Percentiles rank a stretch among this genome's conserved stretches.
Evolutionary conservation across 108 stramenopile species (phyloP).

Genomic region (Cyclotella cryptica): DNA sequence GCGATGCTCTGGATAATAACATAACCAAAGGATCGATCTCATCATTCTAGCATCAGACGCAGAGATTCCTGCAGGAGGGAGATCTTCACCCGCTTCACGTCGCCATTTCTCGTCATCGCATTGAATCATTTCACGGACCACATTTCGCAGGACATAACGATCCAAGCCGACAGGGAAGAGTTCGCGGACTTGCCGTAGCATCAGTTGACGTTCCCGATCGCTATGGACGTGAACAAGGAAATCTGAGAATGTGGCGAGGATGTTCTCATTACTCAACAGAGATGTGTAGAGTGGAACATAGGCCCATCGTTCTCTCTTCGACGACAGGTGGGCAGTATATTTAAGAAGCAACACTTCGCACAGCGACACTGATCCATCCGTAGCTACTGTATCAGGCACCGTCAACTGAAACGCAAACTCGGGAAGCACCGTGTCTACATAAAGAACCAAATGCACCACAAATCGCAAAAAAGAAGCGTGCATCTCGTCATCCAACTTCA

Average conservation of each 20-base stretch:
- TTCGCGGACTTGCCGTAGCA: slow-evolving; percentile 65
- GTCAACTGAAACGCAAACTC: slow-evolving; percentile 37
- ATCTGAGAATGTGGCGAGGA: slow-evolving; percentile 61
- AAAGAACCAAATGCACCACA: slow-evolving; percentile 45
- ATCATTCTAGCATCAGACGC: slow-evolving; percentile 54
- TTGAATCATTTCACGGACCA: slow-evolving; percentile 59
- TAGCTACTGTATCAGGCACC: slow-evolving; percentile 18
- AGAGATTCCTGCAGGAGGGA: slow-evolving; percentile 29
- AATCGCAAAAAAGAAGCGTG: slow-evolving; percentile 46
- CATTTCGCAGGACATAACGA: slow-evolving; percentile 52
- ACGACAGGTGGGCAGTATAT: slow-evolving; percentile 31
- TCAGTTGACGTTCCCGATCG: slow-evolving; percentile 59
- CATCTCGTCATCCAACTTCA: slow-evolving; percentile 25
- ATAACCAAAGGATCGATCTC: slow-evolving; percentile 74
- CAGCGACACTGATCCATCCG: slow-evolving; percentile 19
- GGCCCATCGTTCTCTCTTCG: slow-evolving; percentile 56
- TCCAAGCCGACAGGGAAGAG: slow-evolving; percentile 58
- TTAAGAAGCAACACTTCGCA: slow-evolving; percentile 37
- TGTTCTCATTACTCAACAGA: slow-evolving; percentile 57
- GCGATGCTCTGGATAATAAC: slow-evolving; percentile 57
- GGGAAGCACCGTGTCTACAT: slow-evolving; percentile 43
- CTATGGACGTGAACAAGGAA: slow-evolving; percentile 58
- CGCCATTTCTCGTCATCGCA: slow-evolving; percentile 43
- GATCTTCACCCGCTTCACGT: slow-evolving; percentile 52
- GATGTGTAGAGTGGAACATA: slow-evolving; percentile 73